These are phyloP conservation scores for Xylariales sp. DNA, from an alignment of 2,329 filamentous ascomycete species.

Conservation along the genomic window DNA sequence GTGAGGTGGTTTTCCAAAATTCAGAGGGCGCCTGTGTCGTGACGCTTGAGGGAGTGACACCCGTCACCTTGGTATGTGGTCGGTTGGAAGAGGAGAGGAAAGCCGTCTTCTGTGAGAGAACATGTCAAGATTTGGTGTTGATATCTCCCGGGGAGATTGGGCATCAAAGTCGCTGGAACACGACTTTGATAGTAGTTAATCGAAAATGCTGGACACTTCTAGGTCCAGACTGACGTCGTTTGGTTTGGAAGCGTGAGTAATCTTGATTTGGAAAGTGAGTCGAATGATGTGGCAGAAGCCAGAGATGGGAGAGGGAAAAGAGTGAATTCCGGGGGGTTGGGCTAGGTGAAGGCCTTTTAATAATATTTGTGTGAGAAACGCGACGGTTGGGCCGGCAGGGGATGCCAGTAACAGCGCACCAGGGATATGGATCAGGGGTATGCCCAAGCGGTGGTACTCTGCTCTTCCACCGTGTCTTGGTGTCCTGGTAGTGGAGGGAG, in stretches of 20 bases:
- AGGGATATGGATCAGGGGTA: conserved; percentile 9
- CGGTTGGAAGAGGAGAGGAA: conserved; percentile 52
- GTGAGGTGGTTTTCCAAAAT: conserved; percentile 12
- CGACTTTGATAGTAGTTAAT: conserved; percentile 31
- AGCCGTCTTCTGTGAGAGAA: conserved; percentile 51
- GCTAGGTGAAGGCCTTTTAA: conserved; percentile 22
- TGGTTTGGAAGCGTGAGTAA: conserved; percentile 7
- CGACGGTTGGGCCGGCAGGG: conserved; percentile 3
- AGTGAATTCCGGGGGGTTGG: conserved; percentile 16
- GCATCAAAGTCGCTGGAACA: conserved; percentile 32
- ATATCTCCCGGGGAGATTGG: conserved; percentile 32
- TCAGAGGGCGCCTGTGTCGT: conserved; percentile 41
- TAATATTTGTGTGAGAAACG: conserved; percentile 11
- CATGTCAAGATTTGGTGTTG: conserved; percentile 45
- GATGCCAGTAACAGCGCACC: conserved; percentile 5
- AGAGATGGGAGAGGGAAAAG: conserved; percentile 21
- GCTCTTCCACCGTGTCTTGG: not conserved
- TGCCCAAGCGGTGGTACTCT: not conserved
- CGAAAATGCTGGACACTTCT: conserved; percentile 34
- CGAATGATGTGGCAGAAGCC: conserved; percentile 25
- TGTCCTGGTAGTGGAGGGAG: conserved; percentile 11
- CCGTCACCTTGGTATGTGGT: conserved; percentile 60
- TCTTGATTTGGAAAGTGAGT: conserved; percentile 14
- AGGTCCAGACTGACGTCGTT: conserved; percentile 27
- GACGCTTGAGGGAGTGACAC: conserved; percentile 41